These are phyloP conservation scores for Alternaria viburni DNA, from an alignment of 2,329 filamentous ascomycete species.

Conservation along the genomic window DNA sequence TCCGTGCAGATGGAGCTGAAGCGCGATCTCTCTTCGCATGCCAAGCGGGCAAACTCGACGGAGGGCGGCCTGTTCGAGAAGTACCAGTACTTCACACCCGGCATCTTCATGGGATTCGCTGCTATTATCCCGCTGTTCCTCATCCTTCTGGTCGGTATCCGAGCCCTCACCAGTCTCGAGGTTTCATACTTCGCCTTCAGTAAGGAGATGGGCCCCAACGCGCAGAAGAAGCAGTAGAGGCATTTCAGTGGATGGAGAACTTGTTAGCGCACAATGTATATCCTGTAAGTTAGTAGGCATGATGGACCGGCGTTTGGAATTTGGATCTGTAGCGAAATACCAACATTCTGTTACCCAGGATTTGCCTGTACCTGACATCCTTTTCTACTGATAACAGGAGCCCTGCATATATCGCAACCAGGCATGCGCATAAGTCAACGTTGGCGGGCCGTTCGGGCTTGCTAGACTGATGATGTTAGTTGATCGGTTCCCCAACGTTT, in stretches of 20 bases:
- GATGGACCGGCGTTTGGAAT: slow-evolving; percentile 9
- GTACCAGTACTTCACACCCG: slow-evolving; percentile 93
- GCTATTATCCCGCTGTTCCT: slow-evolving; percentile 73
- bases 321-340: slow-evolving; percentile 14
- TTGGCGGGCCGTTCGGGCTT: background rate
- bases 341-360: slow-evolving; percentile 6
- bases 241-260: background rate
- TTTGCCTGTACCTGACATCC: background rate
- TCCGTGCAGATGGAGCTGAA: slow-evolving; percentile 75
- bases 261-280: slow-evolving; percentile 8
- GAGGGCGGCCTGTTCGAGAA: slow-evolving; percentile 74
- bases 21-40: slow-evolving; percentile 60
- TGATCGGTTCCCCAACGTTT: slow-evolving; percentile 10
- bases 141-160: slow-evolving; percentile 80
- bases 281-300: slow-evolving; percentile 15
- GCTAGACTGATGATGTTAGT: slow-evolving; percentile 2
- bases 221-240: slow-evolving; percentile 76
- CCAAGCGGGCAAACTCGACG: slow-evolving; percentile 28
- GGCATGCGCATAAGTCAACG: background rate
- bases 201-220: slow-evolving; percentile 90
- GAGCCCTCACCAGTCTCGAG: slow-evolving; percentile 78
- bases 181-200: slow-evolving; percentile 95
- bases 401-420: background rate
- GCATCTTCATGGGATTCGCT: slow-evolving; percentile 86
- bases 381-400: background rate